Evolutionary conservation across 345 rosid genomes (phyloP), one percentile per base, ranked within the genome.

Genomic region (Hibiscus mutabilis): DNA sequence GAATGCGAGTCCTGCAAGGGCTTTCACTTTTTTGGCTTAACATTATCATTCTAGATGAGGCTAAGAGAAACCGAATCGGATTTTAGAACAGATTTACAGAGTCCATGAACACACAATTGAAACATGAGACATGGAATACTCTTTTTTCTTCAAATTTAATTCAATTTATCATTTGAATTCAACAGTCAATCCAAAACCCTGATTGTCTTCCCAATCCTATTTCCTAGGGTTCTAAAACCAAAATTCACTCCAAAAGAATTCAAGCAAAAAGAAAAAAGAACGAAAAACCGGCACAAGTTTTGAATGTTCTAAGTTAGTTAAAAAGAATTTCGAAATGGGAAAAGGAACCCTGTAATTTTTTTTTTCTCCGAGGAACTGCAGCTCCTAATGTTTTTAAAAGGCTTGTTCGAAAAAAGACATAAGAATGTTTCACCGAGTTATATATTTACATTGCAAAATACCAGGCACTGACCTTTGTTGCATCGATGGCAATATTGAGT

Each of bases 401-500:
- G 70, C 67, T 69, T 16, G n/a, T 49, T 40, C 42, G 53, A 67
- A 75, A 61, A 66, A 62, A 56, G 74, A 59, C n/a, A n/a, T 7
- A 31, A 60, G 71, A 61, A 74, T 35, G 56, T 60, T 60, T 70
- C 71, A 37, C 72, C 66, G 22, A 67, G 19, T 51, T 25, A 9
- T 37, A 66, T 9, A 49, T 77, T 60, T 56, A 74, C 74, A 77
- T 61, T 57, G 59, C 72, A 53, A 71, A 58, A 65, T 60, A 61
- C 35, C 71, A 29, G 37, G 80, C 72, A 69, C 66, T 59, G 59
- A 76, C 76, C 85, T 76, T 74, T 49, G 75, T 73, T 78, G 74
- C 73, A 51, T 76, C 42, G 68, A 57, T 52, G 31, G 44, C 46
- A 44, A 66, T 27, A 66, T 25, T 29, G 60, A 67, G 31, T 46